These are phyloP conservation scores for Trichophyton benhamiae DNA, from an alignment of 2,329 filamentous ascomycete genomes.

Conservation along the genomic window DNA sequence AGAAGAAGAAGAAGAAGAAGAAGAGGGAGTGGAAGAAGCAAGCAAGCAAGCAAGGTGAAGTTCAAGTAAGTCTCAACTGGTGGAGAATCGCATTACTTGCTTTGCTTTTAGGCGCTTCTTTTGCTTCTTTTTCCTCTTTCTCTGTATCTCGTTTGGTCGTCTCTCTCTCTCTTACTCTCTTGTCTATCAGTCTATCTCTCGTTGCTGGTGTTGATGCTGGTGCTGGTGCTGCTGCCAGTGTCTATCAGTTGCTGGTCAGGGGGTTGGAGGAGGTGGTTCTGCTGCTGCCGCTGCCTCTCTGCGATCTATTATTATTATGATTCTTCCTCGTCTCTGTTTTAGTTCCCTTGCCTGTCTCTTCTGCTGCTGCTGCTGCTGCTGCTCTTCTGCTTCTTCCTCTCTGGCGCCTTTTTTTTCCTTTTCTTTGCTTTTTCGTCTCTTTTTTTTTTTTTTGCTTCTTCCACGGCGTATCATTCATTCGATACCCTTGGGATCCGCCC, in stretches of 20 bases:
- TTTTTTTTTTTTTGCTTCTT: neutral
- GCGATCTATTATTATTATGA: neutral
- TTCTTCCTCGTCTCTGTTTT: neutral
- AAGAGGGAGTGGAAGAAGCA: neutral
- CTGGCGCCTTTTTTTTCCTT: neutral
- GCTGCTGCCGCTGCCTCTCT: neutral
- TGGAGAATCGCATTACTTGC: constrained; percentile 3
- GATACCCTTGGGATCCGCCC: neutral
- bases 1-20: neutral
- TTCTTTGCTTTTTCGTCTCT: neutral
- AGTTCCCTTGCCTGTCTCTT: neutral
- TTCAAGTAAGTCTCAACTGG: neutral
- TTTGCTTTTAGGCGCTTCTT: neutral
- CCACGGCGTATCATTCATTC: neutral
- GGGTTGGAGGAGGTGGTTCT: neutral
- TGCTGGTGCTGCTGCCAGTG: no score
- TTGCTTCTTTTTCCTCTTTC: neutral
- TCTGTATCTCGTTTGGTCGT: neutral
- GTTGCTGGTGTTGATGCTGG: no score
- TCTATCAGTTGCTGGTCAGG: no score
- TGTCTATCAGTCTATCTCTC: no score
- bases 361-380: neutral
- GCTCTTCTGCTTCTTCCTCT: neutral
- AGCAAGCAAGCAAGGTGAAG: no score
- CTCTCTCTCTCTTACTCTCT: no score